These are phyloP conservation scores for Quercus phellos DNA, from an alignment of 331 rosid species.

Conservation along the genomic window DNA sequence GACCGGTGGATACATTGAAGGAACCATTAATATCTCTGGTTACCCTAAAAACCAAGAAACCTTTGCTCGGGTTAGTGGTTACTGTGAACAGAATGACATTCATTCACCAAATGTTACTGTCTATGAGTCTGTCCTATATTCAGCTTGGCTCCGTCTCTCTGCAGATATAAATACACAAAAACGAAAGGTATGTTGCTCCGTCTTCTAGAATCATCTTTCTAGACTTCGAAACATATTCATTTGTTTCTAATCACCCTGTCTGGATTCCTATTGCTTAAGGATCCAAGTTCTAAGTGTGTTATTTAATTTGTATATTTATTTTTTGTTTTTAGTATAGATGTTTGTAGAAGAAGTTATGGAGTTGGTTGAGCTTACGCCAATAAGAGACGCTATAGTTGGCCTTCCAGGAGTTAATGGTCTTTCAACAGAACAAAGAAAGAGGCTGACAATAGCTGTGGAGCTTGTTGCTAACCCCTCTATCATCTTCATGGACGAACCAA, in stretches of 20 bases:
- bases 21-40: slow-evolving; percentile 52
- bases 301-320: not conserved
- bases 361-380: slow-evolving; percentile 43
- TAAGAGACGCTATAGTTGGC: slow-evolving; percentile 50
- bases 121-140: slow-evolving; percentile 49
- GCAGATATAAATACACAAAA: slow-evolving; percentile 22
- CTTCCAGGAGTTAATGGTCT: slow-evolving; percentile 59
- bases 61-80: slow-evolving; percentile 61
- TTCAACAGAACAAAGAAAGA: slow-evolving; percentile 58
- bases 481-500: slow-evolving; percentile 68
- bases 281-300: not conserved
- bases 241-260: not conserved
- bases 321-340: slow-evolving; percentile 24
- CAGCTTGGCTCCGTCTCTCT: slow-evolving; percentile 61
- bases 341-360: slow-evolving; percentile 59
- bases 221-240: not conserved
- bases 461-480: slow-evolving; percentile 64
- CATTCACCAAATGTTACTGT: slow-evolving; percentile 64
- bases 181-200: slow-evolving; percentile 30
- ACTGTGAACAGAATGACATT: slow-evolving; percentile 67
- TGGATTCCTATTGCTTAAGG: not conserved
- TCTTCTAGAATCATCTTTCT: slow-evolving; percentile 40
- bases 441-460: slow-evolving; percentile 66
- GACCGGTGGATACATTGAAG: slow-evolving; percentile 59
- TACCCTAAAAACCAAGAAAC: slow-evolving; percentile 55